Evolutionary conservation across 2,329 filamentous ascomycete genomes (phyloP).

Genomic region (Stagonosporopsis cucurbitacearum): DNA sequence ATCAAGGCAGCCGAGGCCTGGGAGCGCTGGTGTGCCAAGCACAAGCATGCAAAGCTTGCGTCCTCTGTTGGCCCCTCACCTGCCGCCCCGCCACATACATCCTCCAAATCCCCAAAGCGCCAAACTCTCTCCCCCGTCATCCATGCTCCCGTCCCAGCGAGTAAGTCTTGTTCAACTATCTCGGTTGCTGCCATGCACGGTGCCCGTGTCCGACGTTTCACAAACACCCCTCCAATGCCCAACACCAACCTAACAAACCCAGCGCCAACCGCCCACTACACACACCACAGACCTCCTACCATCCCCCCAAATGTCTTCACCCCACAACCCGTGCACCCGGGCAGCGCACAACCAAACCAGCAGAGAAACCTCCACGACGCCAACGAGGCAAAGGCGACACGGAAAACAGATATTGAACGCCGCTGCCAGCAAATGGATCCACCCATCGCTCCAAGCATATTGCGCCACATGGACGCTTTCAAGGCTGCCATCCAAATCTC

Average conservation of each 20-base stretch:
- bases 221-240: constrained; percentile 29
- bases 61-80: constrained; percentile 28
- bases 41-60: constrained; percentile 33
- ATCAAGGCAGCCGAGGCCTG: constrained; percentile 70
- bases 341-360: constrained; percentile 34
- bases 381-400: constrained; percentile 67
- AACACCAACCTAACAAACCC: constrained; percentile 40
- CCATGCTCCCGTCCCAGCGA: constrained; percentile 43
- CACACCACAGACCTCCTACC: constrained; percentile 42
- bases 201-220: constrained; percentile 25
- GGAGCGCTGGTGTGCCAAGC: constrained; percentile 72
- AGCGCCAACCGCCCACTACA: constrained; percentile 38
- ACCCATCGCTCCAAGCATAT: constrained; percentile 66
- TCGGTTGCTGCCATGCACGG: constrained; percentile 22
- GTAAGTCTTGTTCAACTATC: constrained; percentile 40
- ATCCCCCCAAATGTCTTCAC: constrained; percentile 43
- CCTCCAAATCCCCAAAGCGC: constrained; percentile 35
- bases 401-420: constrained; percentile 74
- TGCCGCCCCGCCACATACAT: constrained; percentile 25
- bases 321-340: constrained; percentile 33
- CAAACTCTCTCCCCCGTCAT: constrained; percentile 39
- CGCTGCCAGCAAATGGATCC: constrained; percentile 71
- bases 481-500: constrained; percentile 74
- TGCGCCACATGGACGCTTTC: constrained; percentile 76
- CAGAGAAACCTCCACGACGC: constrained; percentile 68